These are phyloP conservation scores for Noccaea bulbosa DNA, from an alignment of 345 rosid species.

Conservation along the genomic window DNA sequence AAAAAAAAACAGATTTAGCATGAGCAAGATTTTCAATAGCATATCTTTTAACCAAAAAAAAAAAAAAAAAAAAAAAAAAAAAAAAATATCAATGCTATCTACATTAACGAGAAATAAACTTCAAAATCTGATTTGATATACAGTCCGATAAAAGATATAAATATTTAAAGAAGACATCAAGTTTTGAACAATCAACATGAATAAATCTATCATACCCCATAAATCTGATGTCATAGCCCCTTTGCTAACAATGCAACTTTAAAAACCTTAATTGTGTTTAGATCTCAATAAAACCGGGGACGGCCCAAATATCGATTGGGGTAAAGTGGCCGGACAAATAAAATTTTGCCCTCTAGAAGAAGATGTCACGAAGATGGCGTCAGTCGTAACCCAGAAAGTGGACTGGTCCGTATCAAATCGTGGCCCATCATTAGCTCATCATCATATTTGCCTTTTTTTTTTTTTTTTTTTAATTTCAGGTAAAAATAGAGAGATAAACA, in stretches of 20 bases:
- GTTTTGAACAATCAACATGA: neutral
- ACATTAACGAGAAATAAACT: no score
- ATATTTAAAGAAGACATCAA: neutral
- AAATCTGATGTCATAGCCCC: neutral
- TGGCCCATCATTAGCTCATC: slow-evolving; percentile 11
- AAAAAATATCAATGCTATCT: no score
- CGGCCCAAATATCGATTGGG: slow-evolving; percentile 5
- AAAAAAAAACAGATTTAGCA: no score
- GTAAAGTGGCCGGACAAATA: neutral
- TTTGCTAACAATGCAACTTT: neutral
- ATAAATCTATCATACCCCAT: neutral
- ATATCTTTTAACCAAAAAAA: no score
- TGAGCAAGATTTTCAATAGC: no score
- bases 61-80: no score
- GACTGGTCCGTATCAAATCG: neutral
- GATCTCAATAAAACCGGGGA: neutral
- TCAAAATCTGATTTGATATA: no score
- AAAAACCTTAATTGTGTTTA: neutral
- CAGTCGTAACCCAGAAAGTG: neutral
- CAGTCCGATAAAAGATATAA: neutral
- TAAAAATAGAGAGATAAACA: neutral
- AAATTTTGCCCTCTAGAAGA: slow-evolving; percentile 2
- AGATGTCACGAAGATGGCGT: slow-evolving; percentile 9
- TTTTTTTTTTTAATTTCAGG: neutral
- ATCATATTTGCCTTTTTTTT: no score